phyloP scores from a whole-genome alignment of 2,329 filamentous ascomycete species.

The Diaporthe sp. region DNA sequence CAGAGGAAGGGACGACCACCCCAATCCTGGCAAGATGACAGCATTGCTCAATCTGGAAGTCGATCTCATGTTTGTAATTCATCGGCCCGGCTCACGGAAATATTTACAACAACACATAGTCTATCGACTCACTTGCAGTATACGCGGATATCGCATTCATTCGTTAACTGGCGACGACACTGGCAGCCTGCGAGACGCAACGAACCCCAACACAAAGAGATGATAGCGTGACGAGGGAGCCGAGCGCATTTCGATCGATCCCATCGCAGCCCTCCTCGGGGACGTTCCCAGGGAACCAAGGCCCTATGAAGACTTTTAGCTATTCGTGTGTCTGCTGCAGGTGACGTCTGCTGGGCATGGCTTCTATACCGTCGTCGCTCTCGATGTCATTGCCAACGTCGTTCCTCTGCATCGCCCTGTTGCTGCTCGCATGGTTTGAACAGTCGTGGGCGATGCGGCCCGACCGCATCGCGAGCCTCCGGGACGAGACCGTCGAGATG shows the following conservation, averaged over 20 bases:
- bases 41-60: constrained; percentile 33
- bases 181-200: neutral
- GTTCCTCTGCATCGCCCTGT: constrained; percentile 44
- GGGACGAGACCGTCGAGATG: constrained; percentile 78
- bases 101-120: neutral
- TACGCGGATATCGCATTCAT: neutral
- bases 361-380: constrained; percentile 27
- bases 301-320: constrained; percentile 38
- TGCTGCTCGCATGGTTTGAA: constrained; percentile 58
- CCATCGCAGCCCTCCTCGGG: constrained; percentile 15
- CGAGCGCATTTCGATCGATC: constrained; percentile 13
- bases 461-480: constrained; percentile 68
- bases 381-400: constrained; percentile 29
- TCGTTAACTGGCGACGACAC: constrained; percentile 3
- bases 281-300: constrained; percentile 25
- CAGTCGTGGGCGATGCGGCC: constrained; percentile 65
- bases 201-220: neutral
- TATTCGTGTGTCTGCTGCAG: constrained; percentile 48
- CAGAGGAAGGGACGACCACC: neutral
- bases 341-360: constrained; percentile 57
- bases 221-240: constrained; percentile 11
- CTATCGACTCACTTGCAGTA: neutral
- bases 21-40: constrained; percentile 41
- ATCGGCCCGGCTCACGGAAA: neutral
- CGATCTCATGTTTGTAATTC: constrained; percentile 9